Conservation (phyloP, 345 rosid species). For the Lagerstroemia speciosa region DNA sequence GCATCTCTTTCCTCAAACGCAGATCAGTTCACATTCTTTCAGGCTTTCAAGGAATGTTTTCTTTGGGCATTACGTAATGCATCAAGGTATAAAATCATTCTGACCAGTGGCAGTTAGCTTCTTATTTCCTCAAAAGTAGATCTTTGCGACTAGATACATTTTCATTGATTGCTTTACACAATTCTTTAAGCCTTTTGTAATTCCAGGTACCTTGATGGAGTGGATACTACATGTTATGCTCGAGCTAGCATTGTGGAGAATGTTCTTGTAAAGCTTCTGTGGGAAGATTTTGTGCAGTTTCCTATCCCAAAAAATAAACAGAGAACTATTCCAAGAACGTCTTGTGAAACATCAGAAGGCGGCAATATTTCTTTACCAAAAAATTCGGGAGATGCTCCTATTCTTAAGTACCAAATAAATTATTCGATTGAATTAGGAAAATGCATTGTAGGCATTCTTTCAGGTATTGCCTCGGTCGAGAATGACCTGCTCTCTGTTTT, state of each 20-base stretch:
- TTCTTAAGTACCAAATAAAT: constrained; percentile 24
- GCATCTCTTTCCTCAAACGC: constrained; percentile 36
- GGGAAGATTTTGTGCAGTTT: constrained; percentile 54
- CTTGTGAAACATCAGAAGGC: constrained; percentile 20
- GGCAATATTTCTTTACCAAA: constrained; percentile 19
- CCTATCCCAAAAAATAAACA: constrained; percentile 20
- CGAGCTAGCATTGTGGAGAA: constrained; percentile 45
- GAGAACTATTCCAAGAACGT: constrained; percentile 15
- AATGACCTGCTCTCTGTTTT: constrained; percentile 45
- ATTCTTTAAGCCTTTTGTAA: not conserved
- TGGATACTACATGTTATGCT: constrained; percentile 36
- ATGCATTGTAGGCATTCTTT: constrained; percentile 70
- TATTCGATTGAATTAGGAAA: constrained; percentile 67
- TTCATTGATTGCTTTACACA: not conserved
- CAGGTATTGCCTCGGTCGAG: constrained; percentile 40
- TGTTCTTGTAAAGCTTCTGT: constrained; percentile 62
- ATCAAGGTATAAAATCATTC: constrained; percentile 39
- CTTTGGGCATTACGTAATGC: constrained; percentile 71
- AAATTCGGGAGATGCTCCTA: constrained; percentile 27
- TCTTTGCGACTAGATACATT: not conserved
- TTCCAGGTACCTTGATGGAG: constrained; percentile 48
- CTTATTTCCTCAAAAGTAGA: constrained; percentile 1
- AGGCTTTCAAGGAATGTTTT: constrained; percentile 70
- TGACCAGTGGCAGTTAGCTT: constrained; percentile 2
- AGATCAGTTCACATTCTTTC: constrained; percentile 48